Evolutionary conservation across 192 early-diverging fungal genomes (phyloP).

Genomic region (Entrophospora sp.): DNA sequence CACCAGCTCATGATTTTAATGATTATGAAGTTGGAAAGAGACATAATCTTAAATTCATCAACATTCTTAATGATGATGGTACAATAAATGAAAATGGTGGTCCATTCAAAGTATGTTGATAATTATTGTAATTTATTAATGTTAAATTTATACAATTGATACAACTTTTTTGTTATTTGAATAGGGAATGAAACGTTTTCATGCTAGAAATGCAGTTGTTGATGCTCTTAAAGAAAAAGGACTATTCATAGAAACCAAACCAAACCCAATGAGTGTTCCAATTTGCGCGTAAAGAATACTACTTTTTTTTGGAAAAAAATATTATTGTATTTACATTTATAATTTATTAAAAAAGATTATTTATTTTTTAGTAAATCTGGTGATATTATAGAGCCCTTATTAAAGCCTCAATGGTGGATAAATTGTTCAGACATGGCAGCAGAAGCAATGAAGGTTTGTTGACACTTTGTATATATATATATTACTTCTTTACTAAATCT

Average conservation of each 20-base stretch:
- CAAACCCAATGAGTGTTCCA: constrained; percentile 93
- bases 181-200: constrained; percentile 84
- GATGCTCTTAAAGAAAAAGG: constrained; percentile 83
- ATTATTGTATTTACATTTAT: not conserved
- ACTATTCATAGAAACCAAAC: constrained; percentile 73
- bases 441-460: constrained; percentile 53
- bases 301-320: not conserved
- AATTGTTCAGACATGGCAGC: constrained; percentile 81
- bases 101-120: constrained; percentile 45
- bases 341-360: too few species aligned
- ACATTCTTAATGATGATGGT: constrained; percentile 95
- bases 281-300: constrained; percentile 51
- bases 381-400: constrained; percentile 93
- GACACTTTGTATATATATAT: not conserved
- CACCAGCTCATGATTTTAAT: constrained; percentile 96
- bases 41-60: constrained; percentile 90
- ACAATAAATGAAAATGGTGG: constrained; percentile 87
- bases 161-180: not conserved
- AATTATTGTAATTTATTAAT: not conserved
- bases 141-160: not conserved
- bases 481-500: not conserved
- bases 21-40: constrained; percentile 96
- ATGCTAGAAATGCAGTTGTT: constrained; percentile 80
- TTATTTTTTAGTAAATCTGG: constrained; percentile 52
- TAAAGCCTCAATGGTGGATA: constrained; percentile 99